Base-by-base conservation (phyloP, 371 early-diverging fungal species). In the Mucor piriformis region DNA sequence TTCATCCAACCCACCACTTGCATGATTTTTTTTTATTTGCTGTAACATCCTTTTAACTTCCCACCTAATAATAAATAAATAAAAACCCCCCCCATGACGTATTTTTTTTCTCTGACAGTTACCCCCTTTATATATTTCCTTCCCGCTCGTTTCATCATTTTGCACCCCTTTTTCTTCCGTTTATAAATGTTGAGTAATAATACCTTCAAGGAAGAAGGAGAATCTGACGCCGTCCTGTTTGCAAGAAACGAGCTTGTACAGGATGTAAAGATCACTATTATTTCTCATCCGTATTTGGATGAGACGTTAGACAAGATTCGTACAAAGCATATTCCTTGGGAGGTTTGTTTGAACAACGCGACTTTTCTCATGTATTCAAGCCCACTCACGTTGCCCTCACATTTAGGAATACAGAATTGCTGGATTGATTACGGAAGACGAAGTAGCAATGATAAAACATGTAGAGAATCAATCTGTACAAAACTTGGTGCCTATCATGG, bases 261-360 rank as follows among this genome's bases (percentile, higher is more conserved):
- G 20, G 81, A 86, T 43, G 86, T 88, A 23, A 83, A 83, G 25
- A 46, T 82, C 12, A 79, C 84, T 5, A 76, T 91, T 50, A 88
- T 92, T 44, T 75, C 78, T 52, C 95, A 94, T 76, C 74, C 83
- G 33, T 93, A 92, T 66, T 87, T 96, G 49, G 93, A 92, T 57
- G 93, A 92, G 47, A 79, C 85, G 46, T 83, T 89, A 18, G 73
- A 68, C 11, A 73, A 71, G 13, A 84, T 94, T 42, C 81, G 93
- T 34, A 76, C 77, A 15, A 82, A 85, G 55, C 80, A 91, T 13
- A 88, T 95, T 64, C 94, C 95, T 0, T 96, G 96, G 96, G 90
- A 94, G 84, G 92, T 88, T 69, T 29, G 40, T 33, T 40, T 27
- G 18, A 34, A 3, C 10, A 11, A 50, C 50, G 47, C 47, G 44